These are phyloP conservation scores for Paecilomyces fulvus DNA, from an alignment of 2,329 filamentous ascomycete genomes.

Conservation along the genomic window DNA sequence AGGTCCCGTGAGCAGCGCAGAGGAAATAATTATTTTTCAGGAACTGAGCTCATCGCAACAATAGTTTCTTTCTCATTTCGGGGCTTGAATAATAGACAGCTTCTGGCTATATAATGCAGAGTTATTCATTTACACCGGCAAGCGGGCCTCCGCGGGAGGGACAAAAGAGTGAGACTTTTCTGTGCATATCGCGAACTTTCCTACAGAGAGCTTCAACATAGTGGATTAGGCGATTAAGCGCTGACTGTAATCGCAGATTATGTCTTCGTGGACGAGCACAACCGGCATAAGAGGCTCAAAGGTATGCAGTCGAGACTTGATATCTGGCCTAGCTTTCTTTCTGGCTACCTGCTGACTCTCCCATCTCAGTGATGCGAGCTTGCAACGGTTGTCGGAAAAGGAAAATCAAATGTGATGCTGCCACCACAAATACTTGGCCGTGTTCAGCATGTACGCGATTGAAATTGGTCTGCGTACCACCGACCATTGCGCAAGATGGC, in stretches of 20 bases:
- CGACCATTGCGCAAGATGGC: constrained; percentile 69
- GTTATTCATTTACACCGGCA: constrained; percentile 65
- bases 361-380: constrained; percentile 76
- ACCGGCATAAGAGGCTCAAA: constrained; percentile 93
- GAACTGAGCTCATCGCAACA: no score
- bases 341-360: constrained; percentile 5
- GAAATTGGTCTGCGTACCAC: constrained; percentile 87
- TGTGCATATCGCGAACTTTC: neutral
- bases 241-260: constrained; percentile 56
- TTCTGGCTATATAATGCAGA: constrained; percentile 46
- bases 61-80: neutral
- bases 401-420: constrained; percentile 97
- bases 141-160: constrained; percentile 61
- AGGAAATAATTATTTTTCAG: neutral
- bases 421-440: constrained; percentile 94
- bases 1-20: neutral
- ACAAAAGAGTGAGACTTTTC: constrained; percentile 63
- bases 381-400: constrained; percentile 90
- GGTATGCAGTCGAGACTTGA: constrained; percentile 44
- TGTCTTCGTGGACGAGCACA: constrained; percentile 98
- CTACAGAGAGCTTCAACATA: neutral
- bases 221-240: neutral
- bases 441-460: constrained; percentile 88
- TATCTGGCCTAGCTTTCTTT: constrained; percentile 3
- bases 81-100: neutral